Conservation (phyloP, 805 yeast genomes). For the Cyberlindnera misumaiensis region DNA sequence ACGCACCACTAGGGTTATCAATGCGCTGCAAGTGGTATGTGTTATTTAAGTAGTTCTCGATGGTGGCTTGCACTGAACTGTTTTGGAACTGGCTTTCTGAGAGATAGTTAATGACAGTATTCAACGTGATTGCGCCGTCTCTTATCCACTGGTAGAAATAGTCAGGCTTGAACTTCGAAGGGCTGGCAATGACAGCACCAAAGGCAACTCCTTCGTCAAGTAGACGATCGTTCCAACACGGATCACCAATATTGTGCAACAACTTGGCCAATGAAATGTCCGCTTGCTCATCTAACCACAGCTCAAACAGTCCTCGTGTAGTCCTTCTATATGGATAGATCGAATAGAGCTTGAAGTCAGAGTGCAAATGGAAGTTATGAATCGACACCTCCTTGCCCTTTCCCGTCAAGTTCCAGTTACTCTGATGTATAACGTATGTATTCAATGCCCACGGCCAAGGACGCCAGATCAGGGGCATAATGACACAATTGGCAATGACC, state of each 20-base stretch:
- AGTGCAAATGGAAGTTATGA: conserved; percentile 20
- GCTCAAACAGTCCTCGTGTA: conserved; percentile 28
- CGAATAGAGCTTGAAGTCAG: conserved; percentile 13
- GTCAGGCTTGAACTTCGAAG: conserved; percentile 64
- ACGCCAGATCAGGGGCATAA: no score
- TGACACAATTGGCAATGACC: no score
- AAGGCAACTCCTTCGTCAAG: conserved; percentile 34
- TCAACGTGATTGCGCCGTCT: conserved; percentile 78
- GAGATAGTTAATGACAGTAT: conserved; percentile 51
- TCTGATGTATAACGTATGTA: no score
- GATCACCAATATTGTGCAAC: conserved; percentile 43
- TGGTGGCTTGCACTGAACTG: conserved; percentile 19
- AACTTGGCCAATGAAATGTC: conserved; percentile 35
- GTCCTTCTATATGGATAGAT: conserved; percentile 17
- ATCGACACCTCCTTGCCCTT: conserved; percentile 4
- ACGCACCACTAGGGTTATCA: conserved; percentile 62
- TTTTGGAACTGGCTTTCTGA: conserved; percentile 32
- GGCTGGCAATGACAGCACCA: conserved; percentile 84
- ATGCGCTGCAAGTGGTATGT: conserved; percentile 55
- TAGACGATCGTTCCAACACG: conserved; percentile 21
- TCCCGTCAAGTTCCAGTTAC: neutral
- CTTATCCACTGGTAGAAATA: conserved; percentile 89
- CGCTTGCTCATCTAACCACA: conserved; percentile 40
- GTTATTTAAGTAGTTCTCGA: conserved; percentile 60
- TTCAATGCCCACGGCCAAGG: no score